Evolutionary conservation across 2,329 filamentous ascomycete genomes (phyloP).

Genomic region (Massarina eburnea): DNA sequence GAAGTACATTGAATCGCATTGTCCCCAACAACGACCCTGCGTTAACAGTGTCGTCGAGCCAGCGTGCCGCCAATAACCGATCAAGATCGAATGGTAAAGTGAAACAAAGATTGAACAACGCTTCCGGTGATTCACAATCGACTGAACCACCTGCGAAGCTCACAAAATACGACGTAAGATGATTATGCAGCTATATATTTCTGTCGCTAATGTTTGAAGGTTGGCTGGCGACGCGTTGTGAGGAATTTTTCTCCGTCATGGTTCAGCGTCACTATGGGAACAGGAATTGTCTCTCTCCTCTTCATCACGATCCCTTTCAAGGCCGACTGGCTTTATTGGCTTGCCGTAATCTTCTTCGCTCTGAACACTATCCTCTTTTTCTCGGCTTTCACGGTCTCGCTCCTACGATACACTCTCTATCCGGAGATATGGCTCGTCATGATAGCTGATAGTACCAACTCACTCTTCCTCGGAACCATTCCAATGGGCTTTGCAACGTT

Average conservation of each 20-base stretch:
- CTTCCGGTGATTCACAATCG: conserved; percentile 3
- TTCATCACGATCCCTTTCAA: conserved; percentile 65
- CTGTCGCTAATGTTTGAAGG: conserved; percentile 11
- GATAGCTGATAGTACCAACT: conserved; percentile 67
- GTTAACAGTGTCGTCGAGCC: conserved; percentile 23
- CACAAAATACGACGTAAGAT: conserved; percentile 30
- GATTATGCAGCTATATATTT: neutral
- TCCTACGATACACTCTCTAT: conserved; percentile 65
- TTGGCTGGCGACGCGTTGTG: conserved; percentile 40
- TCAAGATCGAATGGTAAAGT: conserved; percentile 14
- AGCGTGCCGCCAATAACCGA: conserved; percentile 15
- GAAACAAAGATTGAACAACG: conserved; percentile 6
- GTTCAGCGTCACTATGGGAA: conserved; percentile 58
- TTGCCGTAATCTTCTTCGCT: conserved; percentile 62
- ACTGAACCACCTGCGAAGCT: conserved; percentile 6
- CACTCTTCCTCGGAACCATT: conserved; percentile 67
- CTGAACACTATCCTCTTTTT: conserved; percentile 63
- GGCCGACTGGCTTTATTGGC: conserved; percentile 58
- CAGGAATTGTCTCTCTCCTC: conserved; percentile 66
- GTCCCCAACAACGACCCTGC: conserved; percentile 30
- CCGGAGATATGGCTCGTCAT: conserved; percentile 67
- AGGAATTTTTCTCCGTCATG: conserved; percentile 42
- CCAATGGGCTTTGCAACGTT: conserved; percentile 71
- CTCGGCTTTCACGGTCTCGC: conserved; percentile 56
- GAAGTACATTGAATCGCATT: conserved; percentile 28